Base-by-base conservation (phyloP, 352 stramenopile genomes). In the Globisporangium echinulatum region DNA sequence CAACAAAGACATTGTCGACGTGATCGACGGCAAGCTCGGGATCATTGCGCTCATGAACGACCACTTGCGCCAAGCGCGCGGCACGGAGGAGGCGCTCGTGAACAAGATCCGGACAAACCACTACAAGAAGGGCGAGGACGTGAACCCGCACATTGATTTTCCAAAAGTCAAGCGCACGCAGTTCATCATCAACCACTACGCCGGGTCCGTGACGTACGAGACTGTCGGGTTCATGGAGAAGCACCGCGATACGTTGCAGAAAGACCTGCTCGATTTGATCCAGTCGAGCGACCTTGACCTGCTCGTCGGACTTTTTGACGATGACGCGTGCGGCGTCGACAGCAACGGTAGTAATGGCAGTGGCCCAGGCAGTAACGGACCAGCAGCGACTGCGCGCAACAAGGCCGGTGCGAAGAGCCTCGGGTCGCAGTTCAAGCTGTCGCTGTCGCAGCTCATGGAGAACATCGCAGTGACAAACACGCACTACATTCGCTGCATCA, bases 131-230 rank as follows among this genome's bases (percentile, higher is more conserved):
- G 74, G 80, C n/a, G 62, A 66, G 9, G 72, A 85, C 0, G 62
- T 88, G 36, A 92, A 88, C 59, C 69, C 77, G 39, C 78, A 87
- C 63, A 94, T 95, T 54, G 80, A 87, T 54, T 95, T 95, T 60
- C 84, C 86, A 3, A 92, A 90, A 68, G 84, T 93, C 10, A 94
- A 94, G 72, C 84, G 84, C 10, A 95, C 86, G 19, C 83, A 97
- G 68, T 99, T 99, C 59, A 96, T 96, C 56, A 83, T 99, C 56
- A 93, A 96, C 50, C 96, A 99, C 74, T 99, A 98, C 70, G 96
- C 96, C 2, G 96, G 96, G 15, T 68, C 87, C 3, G 96, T 99
- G 49, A 95, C 85, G 11, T 99, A 99, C 69, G 85, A 96, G 62
- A 95, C 90, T 7, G 80, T 90, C 5, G 93, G 92, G 17, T 99